phyloP scores from a whole-genome alignment of 2,329 filamentous ascomycete genomes.

The Zymoseptoria brevis region DNA sequence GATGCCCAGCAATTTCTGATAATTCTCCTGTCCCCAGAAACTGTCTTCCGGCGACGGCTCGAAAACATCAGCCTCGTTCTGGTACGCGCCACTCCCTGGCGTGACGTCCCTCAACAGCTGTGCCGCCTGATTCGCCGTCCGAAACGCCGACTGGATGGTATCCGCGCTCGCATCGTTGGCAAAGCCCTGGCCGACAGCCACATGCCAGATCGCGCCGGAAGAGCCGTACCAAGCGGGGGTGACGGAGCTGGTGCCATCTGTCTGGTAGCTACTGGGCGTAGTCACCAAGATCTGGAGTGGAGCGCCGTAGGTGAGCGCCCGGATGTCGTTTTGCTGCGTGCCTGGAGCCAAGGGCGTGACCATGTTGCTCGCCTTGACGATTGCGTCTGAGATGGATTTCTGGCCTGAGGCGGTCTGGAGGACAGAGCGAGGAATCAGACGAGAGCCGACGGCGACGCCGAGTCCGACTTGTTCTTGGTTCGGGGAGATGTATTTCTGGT shows the following conservation, averaged over 20 bases:
- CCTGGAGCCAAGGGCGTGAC: not conserved
- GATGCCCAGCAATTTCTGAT: conserved; percentile 13
- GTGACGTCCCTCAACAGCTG: too few species aligned
- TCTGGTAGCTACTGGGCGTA: conserved; percentile 12
- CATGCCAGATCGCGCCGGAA: conserved; percentile 8
- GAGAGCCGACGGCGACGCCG: conserved; percentile 9
- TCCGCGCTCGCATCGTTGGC: conserved; percentile 8
- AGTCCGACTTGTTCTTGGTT: conserved; percentile 16
- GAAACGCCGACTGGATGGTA: too few species aligned
- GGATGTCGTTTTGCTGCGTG: conserved; percentile 1
- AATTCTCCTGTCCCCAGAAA: conserved; percentile 19
- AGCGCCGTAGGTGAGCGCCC: conserved; percentile 7
- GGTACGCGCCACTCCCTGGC: conserved; percentile 18
- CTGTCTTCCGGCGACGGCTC: conserved; percentile 10
- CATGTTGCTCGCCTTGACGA: conserved; percentile 3
- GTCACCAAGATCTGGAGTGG: conserved; percentile 15
- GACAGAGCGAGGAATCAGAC: conserved; percentile 10
- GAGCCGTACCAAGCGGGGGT: conserved; percentile 13
- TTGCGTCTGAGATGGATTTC: conserved; percentile 4
- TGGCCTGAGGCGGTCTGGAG: conserved; percentile 6
- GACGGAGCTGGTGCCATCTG: conserved; percentile 11
- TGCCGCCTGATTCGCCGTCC: too few species aligned
- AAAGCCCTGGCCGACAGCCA: conserved; percentile 4
- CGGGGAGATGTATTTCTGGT: conserved; percentile 12
- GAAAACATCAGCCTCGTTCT: conserved; percentile 20